phyloP scores from a whole-genome alignment of 129 eudicot species.

The Tanacetum coccineum region DNA sequence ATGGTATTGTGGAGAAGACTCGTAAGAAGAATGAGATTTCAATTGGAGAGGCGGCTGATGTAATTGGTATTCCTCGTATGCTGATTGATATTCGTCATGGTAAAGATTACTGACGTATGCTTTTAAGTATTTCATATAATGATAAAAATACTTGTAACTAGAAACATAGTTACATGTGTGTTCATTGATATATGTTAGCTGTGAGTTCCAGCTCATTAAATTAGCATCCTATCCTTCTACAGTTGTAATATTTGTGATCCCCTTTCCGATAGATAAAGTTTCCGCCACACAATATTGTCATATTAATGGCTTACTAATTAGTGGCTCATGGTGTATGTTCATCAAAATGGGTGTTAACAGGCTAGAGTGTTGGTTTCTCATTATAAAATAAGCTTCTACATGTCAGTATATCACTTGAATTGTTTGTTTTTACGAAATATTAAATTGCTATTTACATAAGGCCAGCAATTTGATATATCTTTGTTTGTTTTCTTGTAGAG shows the following conservation, averaged over 20 bases:
- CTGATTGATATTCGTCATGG: slow-evolving; percentile 97
- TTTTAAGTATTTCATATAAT: neutral
- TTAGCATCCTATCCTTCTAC: neutral
- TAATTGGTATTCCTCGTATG: slow-evolving; percentile 79
- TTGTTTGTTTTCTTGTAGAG: slow-evolving; percentile 44
- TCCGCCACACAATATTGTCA: neutral
- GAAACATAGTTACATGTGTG: neutral
- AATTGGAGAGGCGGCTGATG: slow-evolving; percentile 83
- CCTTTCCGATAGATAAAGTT: neutral
- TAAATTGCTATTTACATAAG: neutral
- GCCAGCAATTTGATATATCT: neutral
- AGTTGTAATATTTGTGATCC: neutral
- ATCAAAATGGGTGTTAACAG: neutral
- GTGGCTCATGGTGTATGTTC: neutral
- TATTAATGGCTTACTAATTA: neutral
- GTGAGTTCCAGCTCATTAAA: neutral
- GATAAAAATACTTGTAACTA: neutral
- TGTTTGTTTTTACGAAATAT: neutral
- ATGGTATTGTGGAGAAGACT: slow-evolving; percentile 82
- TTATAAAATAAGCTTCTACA: neutral
- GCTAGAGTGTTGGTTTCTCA: neutral
- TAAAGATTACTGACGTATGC: slow-evolving; percentile 23
- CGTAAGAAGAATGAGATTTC: slow-evolving; percentile 68
- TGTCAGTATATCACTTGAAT: neutral
- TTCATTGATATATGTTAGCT: neutral